Conservation (phyloP, 1,284 basidiomycete genomes). For the Cutaneotrichosporon sp. region DNA sequence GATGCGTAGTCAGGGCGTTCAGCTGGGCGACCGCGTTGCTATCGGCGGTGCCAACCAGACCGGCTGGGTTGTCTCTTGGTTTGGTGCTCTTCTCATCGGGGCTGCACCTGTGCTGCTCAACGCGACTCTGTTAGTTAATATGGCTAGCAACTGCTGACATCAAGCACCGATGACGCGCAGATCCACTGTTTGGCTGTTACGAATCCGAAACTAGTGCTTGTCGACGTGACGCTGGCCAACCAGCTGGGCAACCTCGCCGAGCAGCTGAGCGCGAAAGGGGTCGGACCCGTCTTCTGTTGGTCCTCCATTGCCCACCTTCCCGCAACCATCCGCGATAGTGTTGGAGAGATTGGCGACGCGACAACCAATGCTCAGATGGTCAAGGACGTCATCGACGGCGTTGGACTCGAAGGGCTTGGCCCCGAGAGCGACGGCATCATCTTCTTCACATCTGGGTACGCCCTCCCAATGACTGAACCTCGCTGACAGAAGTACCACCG, state of each 20-base stretch:
- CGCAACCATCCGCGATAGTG: neutral
- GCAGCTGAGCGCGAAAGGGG: neutral
- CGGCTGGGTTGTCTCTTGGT: constrained; percentile 16
- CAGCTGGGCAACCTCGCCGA: constrained; percentile 16
- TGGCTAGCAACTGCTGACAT: neutral
- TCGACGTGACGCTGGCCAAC: constrained; percentile 30
- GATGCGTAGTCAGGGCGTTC: constrained; percentile 27
- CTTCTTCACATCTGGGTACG: constrained; percentile 34
- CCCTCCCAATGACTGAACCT: neutral
- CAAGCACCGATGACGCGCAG: constrained; percentile 18
- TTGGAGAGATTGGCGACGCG: neutral
- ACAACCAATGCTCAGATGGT: neutral
- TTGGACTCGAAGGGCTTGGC: constrained; percentile 21
- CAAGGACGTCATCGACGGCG: constrained; percentile 5
- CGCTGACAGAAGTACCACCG: constrained; percentile 18
- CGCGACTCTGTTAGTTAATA: constrained; percentile 33
- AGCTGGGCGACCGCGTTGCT: constrained; percentile 28
- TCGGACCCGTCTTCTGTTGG: constrained; percentile 7
- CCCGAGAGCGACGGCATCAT: constrained; percentile 42
- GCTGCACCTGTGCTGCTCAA: constrained; percentile 38
- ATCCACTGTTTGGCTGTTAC: constrained; percentile 29
- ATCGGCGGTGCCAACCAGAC: constrained; percentile 32
- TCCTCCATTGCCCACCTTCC: neutral
- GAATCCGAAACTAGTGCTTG: constrained; percentile 26
- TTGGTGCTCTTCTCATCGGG: constrained; percentile 36